phyloP scores from a whole-genome alignment of 2,329 filamentous ascomycete genomes.

The Sporothrix dimorphospora region DNA sequence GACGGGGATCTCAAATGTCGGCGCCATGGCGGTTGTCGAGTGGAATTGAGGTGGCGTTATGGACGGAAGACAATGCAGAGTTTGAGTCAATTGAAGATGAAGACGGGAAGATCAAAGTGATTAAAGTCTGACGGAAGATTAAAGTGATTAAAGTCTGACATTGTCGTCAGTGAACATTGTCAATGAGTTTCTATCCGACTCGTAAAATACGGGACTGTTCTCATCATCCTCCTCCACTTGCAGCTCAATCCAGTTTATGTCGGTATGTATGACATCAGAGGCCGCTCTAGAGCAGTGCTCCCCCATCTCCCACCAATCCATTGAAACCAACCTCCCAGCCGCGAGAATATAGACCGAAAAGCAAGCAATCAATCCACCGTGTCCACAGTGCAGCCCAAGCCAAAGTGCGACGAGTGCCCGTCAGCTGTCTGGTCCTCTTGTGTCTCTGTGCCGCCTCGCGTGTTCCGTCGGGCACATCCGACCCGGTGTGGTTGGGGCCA shows the following conservation, averaged over 20 bases:
- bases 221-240: too few relatives aligned
- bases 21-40: background rate
- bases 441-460: background rate
- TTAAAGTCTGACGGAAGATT: background rate
- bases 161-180: background rate
- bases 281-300: background rate
- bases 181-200: background rate
- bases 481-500: constrained; percentile 12
- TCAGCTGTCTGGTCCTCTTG: background rate
- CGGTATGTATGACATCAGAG: constrained; percentile 19
- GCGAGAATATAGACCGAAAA: background rate
- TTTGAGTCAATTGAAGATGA: background rate
- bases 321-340: background rate
- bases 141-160: background rate
- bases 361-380: too few relatives aligned
- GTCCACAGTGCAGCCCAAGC: background rate
- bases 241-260: background rate
- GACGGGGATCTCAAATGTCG: constrained; percentile 54
- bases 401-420: background rate
- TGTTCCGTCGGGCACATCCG: background rate
- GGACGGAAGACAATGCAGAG: too few relatives aligned
- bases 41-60: background rate
- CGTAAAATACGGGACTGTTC: constrained; percentile 8
- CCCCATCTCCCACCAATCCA: background rate
- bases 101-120: background rate